These are phyloP conservation scores for Telfairia occidentalis DNA, from an alignment of 331 rosid genomes.

Conservation along the genomic window DNA sequence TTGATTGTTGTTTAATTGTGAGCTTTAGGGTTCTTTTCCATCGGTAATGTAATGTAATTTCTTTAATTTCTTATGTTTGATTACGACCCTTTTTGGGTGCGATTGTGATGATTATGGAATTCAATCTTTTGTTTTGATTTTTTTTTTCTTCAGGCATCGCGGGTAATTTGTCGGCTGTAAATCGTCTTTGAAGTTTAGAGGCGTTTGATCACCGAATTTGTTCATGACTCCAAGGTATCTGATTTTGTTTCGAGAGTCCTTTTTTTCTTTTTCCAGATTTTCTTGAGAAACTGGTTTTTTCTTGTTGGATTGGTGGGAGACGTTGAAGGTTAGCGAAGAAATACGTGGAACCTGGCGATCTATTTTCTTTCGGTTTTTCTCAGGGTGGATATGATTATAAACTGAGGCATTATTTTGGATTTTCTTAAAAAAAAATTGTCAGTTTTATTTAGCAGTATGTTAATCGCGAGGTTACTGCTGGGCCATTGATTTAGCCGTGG, in stretches of 20 bases:
- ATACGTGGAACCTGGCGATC: not conserved
- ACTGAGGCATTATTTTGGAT: not conserved
- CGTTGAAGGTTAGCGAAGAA: not conserved
- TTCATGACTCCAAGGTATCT: slow-evolving; percentile 18
- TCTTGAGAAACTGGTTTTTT: not conserved
- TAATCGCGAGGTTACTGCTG: not conserved
- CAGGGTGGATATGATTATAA: not conserved
- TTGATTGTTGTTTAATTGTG: not conserved
- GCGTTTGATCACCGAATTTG: slow-evolving; percentile 5
- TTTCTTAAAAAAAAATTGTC: not conserved
- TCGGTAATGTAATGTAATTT: slow-evolving; percentile 3
- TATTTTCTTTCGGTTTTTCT: not conserved
- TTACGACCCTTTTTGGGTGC: not conserved
- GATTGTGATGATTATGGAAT: not conserved
- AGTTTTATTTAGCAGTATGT: not conserved
- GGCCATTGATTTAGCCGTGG: not conserved
- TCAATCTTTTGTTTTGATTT: not conserved
- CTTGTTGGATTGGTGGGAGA: not conserved
- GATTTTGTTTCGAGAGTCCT: not conserved
- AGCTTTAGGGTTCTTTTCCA: slow-evolving; percentile 6
- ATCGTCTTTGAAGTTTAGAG: not conserved
- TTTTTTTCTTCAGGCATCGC: slow-evolving; percentile 7
- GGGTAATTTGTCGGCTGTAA: not conserved
- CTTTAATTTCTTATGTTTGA: not conserved
- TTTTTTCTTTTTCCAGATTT: not conserved